Evolutionary conservation across 257 asterid genomes (phyloP).

Genomic region (Scutellaria barbata): DNA sequence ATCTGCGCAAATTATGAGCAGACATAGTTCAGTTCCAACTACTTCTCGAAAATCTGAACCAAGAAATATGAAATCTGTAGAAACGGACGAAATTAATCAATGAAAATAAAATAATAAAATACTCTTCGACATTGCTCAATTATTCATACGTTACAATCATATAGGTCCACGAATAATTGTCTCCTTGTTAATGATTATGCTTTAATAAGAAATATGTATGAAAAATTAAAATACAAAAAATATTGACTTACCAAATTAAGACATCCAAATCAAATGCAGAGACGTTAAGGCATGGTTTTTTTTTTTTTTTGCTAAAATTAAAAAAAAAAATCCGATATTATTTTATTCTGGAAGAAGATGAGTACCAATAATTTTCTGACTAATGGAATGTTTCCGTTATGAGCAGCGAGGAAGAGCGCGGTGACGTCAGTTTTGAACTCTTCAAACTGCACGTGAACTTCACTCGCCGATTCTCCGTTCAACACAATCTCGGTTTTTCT

Average conservation of each 20-base stretch:
- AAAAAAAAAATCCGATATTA: background rate
- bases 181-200: background rate
- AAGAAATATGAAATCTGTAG: too few relatives aligned
- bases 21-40: background rate
- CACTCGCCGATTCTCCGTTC: conserved; percentile 60
- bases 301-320: too few relatives aligned
- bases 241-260: background rate
- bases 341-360: conserved; percentile 18
- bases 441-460: conserved; percentile 62
- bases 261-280: conserved; percentile 22
- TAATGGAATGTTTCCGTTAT: conserved; percentile 62
- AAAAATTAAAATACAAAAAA: conserved; percentile 11
- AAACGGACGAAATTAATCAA: too few relatives aligned
- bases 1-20: conserved; percentile 1
- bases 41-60: background rate
- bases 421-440: conserved; percentile 84
- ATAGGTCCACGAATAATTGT: conserved; percentile 2
- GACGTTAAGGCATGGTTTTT: too few relatives aligned
- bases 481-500: conserved; percentile 64
- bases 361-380: conserved; percentile 63
- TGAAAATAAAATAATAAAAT: too few relatives aligned
- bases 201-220: background rate
- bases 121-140: too few relatives aligned
- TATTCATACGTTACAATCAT: too few relatives aligned
- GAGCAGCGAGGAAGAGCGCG: conserved; percentile 74